These are phyloP conservation scores for Primulina tabacum DNA, from an alignment of 257 asterid species.

Conservation along the genomic window DNA sequence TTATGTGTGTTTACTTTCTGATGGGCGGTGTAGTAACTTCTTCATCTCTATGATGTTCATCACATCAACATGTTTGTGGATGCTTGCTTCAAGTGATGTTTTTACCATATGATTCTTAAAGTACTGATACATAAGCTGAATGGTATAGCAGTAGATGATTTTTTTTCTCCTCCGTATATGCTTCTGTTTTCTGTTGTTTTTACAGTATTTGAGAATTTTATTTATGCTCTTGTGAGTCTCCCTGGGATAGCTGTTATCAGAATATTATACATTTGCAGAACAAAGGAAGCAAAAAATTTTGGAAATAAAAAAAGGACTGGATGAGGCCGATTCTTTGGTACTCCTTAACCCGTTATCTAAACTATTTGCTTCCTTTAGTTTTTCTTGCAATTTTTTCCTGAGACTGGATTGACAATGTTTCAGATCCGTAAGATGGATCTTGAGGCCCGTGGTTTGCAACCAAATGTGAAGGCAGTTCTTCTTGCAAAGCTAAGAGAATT, in stretches of 20 bases:
- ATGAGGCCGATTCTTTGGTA: slow-evolving; percentile 86
- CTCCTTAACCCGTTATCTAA: neutral
- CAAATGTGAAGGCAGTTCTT: slow-evolving; percentile 67
- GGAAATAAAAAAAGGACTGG: slow-evolving; percentile 61
- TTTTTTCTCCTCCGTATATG: neutral
- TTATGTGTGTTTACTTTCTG: neutral
- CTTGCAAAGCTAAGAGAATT: slow-evolving; percentile 83
- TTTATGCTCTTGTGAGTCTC: neutral
- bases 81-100: neutral
- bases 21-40: neutral
- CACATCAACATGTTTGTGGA: neutral
- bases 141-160: neutral
- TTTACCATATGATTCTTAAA: neutral
- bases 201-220: neutral
- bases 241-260: neutral
- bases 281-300: slow-evolving; percentile 67
- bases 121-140: neutral
- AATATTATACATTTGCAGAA: slow-evolving; percentile 41
- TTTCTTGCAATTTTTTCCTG: slow-evolving; percentile 9
- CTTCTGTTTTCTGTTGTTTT: neutral
- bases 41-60: neutral
- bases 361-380: neutral
- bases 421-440: slow-evolving; percentile 86
- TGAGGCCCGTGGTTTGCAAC: slow-evolving; percentile 80
- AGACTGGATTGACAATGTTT: slow-evolving; percentile 22